Conservation (phyloP, 805 yeast species). For the Yarrowia sp. region DNA sequence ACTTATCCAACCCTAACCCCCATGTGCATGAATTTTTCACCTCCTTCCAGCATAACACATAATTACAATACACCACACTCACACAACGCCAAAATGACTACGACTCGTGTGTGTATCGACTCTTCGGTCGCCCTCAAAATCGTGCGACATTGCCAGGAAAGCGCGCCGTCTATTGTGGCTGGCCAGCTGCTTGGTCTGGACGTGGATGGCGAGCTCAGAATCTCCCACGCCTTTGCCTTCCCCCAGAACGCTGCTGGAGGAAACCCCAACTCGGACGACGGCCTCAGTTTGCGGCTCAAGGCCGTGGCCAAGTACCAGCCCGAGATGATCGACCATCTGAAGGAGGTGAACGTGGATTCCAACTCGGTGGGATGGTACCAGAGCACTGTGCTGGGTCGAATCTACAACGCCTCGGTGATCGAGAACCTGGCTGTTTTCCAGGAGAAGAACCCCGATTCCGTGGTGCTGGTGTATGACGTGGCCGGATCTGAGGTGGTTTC, state of each 20-base stretch:
- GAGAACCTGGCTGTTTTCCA: conserved; percentile 75
- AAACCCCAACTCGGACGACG: conserved; percentile 59
- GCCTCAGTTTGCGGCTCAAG: conserved; percentile 66
- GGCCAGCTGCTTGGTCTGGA: conserved; percentile 83
- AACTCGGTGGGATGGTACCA: conserved; percentile 85
- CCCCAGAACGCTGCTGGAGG: conserved; percentile 54
- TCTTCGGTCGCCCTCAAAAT: conserved; percentile 58
- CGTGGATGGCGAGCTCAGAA: conserved; percentile 57
- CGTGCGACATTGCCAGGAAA: conserved; percentile 69
- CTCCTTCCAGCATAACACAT: conserved; percentile 3
- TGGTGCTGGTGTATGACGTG: conserved; percentile 72
- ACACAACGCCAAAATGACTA: conserved; percentile 16
- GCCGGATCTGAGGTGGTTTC: conserved; percentile 31
- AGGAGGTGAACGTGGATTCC: conserved; percentile 67
- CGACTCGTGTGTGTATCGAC: conserved; percentile 44
- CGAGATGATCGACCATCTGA: conserved; percentile 68
- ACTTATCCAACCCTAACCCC: conserved; percentile 26
- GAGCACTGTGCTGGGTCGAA: conserved; percentile 71
- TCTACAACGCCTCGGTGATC: conserved; percentile 65
- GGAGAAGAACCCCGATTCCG: conserved; percentile 58
- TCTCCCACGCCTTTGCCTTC: conserved; percentile 70
- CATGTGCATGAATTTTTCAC: conserved; percentile 36
- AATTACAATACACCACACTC: neutral
- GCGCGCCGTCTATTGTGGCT: conserved; percentile 64
- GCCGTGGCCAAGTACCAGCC: conserved; percentile 72